Conservation (phyloP, 352 stramenopile genomes). For the Pythium periplocum region DNA sequence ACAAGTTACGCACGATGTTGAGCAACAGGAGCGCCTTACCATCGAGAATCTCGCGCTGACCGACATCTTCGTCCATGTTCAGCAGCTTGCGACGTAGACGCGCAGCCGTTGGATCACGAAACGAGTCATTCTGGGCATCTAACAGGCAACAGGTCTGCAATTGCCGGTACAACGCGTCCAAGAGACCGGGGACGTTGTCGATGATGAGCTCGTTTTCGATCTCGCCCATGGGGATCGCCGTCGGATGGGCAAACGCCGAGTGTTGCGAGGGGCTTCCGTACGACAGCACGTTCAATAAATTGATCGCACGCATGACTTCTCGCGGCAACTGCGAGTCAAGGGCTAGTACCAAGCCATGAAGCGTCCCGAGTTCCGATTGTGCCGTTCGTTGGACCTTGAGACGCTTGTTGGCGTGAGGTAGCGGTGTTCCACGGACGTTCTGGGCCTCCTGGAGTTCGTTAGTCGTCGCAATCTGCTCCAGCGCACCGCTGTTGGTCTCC, state of each 20-base stretch:
- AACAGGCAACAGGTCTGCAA: conserved; percentile 47
- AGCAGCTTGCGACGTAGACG: conserved; percentile 30
- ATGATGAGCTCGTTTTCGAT: conserved; percentile 64
- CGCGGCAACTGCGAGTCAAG: conserved; percentile 57
- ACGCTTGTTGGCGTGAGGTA: conserved; percentile 55
- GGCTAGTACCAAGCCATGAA: conserved; percentile 66
- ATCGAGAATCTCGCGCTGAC: conserved; percentile 49
- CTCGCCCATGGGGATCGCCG: conserved; percentile 20
- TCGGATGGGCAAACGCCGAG: conserved; percentile 1
- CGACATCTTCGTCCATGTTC: conserved; percentile 33
- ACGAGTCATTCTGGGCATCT: conserved; percentile 19
- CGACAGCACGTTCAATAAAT: conserved; percentile 68
- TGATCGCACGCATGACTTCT: conserved; percentile 54
- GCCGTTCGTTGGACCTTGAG: conserved; percentile 56
- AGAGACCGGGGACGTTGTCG: conserved; percentile 58
- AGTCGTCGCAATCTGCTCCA: conserved; percentile 47
- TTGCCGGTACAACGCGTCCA: conserved; percentile 74
- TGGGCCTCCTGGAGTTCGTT: conserved; percentile 64
- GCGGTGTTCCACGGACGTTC: conserved; percentile 50
- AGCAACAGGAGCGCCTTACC: conserved; percentile 50
- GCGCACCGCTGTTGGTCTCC: conserved; percentile 9
- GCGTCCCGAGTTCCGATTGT: conserved; percentile 42
- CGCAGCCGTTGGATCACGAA: background rate
- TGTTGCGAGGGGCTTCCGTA: conserved; percentile 40
- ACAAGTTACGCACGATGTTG: conserved; percentile 77